phyloP scores from a whole-genome alignment of 2,329 filamentous ascomycete species.

The Alternaria alternata region DNA sequence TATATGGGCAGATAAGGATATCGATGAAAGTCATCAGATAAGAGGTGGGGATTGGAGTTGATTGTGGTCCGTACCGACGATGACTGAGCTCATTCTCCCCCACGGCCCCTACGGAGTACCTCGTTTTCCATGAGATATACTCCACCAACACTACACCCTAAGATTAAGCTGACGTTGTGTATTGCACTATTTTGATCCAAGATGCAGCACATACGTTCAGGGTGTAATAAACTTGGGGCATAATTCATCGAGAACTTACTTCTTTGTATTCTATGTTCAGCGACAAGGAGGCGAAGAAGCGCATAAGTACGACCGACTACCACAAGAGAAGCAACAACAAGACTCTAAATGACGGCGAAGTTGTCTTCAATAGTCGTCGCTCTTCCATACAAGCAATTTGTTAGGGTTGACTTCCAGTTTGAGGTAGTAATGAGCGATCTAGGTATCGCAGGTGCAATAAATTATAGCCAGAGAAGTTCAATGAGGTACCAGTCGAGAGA shows the following conservation, averaged over 20 bases:
- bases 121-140: not conserved
- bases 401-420: not conserved
- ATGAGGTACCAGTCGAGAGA: not conserved
- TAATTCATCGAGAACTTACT: not conserved
- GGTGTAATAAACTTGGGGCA: not conserved
- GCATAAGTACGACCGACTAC: not conserved
- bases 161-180: not conserved
- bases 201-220: not conserved
- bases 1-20: not conserved
- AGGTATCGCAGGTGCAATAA: not conserved
- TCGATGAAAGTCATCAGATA: not conserved
- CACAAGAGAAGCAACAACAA: not conserved
- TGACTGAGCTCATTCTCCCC: not conserved
- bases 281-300: not conserved
- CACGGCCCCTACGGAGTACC: not conserved
- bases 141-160: not conserved
- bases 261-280: not conserved
- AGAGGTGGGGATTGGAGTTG: not conserved
- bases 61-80: not conserved
- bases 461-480: not conserved
- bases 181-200: not conserved
- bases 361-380: not conserved
- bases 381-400: not conserved
- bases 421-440: not conserved
- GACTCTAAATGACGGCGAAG: not conserved